Base-by-base conservation (phyloP, 192 early-diverging fungal species). In the Coemansia sp. region DNA sequence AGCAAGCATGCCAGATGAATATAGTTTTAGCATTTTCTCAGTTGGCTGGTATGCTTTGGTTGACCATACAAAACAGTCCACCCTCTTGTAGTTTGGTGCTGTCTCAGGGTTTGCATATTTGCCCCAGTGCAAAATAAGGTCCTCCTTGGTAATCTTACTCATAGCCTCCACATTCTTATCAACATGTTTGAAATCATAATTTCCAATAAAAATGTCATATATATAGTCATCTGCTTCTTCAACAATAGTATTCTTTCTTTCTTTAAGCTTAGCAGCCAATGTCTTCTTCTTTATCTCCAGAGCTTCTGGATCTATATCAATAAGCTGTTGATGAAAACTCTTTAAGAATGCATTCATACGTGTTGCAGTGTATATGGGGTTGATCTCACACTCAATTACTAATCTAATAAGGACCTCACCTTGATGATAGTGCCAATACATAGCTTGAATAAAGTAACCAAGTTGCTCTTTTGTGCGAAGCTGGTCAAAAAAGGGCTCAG, bases 401-500 rank as follows among this genome's bases (percentile, higher is more conserved):
- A 32, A 32, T 32, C 11, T 32, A 11, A 32, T 32, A 32, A 32
- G 5, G 5, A 5, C 11, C 11, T 11, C 6, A 5, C 30, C 30
- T 8, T 32, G 5, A 11, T 8, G 6, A 32, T 8, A 5, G 6
- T 11, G 30, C 30, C 5, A 5, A 32, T 5, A 32, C 5, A 11
- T 8, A 8, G 11, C 11, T 5, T 32, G 5, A 8, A 85, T 78
- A 14, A 76, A 38, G 52, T 83, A 82, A 1, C 84, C 84, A 7
- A 86, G 67, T 46, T 87, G 80, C 46, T 85, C 83, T 52, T 94
- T 88, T 8, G 90, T 94, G 19, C 92, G 75, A 18, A 94, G 58
- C 45, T 90, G 83, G 68, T 93, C 84, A 67, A 93, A 94, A 44
- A 77, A 83, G 9, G 89, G 88, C 54, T 94, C 90, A 29, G 81